A percentile compares a stretch with the other conserved stretches of the same genome.
Conservation (phyloP, 192 early-diverging fungal species). For the Anaeromyces robustus region DNA sequence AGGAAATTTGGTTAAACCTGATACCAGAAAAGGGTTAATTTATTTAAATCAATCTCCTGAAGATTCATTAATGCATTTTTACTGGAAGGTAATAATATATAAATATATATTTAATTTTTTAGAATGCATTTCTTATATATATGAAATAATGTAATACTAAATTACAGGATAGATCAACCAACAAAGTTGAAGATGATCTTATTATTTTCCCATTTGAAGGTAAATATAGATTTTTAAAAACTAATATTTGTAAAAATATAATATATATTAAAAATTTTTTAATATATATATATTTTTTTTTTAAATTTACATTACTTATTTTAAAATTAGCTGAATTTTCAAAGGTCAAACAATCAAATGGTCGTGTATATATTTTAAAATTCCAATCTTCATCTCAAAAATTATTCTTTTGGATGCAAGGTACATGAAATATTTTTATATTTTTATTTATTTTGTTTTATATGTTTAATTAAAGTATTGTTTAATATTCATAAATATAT, state of each 20-base stretch:
- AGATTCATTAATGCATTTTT: constrained; percentile 62
- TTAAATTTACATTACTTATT: constrained; percentile 19
- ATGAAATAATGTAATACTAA: no score
- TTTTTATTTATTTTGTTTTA: background rate
- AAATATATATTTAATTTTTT: constrained; percentile 16
- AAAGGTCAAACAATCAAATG: constrained; percentile 27
- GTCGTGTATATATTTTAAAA: constrained; percentile 63
- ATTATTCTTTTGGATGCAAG: constrained; percentile 75
- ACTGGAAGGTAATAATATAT: constrained; percentile 55
- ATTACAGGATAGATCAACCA: constrained; percentile 18
- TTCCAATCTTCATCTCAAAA: constrained; percentile 66
- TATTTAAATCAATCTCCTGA: constrained; percentile 20
- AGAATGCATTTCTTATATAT: no score
- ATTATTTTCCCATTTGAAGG: constrained; percentile 69
- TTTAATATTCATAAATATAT: no score
- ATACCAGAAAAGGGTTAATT: constrained; percentile 51
- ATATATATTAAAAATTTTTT: no score
- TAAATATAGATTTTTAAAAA: no score
- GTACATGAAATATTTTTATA: constrained; percentile 1
- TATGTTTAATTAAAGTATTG: no score
- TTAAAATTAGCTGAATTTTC: background rate
- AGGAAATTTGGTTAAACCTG: constrained; percentile 51
- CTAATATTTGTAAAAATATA: no score
- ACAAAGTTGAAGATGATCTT: constrained; percentile 20
- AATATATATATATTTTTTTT: constrained; percentile 17